Base-by-base conservation (phyloP, 2,329 filamentous ascomycete species). In the Trichoderma cornu-damae region DNA sequence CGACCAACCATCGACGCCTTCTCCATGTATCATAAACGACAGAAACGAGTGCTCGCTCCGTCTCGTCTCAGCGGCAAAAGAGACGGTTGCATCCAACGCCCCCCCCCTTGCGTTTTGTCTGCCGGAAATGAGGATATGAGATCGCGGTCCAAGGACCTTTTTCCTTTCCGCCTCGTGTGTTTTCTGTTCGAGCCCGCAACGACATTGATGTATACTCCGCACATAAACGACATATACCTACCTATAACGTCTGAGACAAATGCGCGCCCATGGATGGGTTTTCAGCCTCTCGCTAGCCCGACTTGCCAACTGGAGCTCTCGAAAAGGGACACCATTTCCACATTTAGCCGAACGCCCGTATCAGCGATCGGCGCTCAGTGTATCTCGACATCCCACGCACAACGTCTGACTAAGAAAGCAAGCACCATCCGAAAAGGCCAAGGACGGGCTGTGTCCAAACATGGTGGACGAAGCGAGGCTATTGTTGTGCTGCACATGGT, bases 361-460 rank as follows among this genome's bases (percentile, higher is more conserved):
- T 55, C 40, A 55, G 32, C 16, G 51, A 55, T 55, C 51, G 42
- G 40, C 51, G 30, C 20, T 24, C 7, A 18, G 48, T n/a, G 38
- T 46, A 26, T 37, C 32, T 30, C 20, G 42, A 37, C 40, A 55
- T 38, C 30, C 28, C 40, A 42, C 49, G 18, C 40, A 16, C 51
- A 47, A 28, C 12, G 42, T 55, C 51, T 55, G 51, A 55, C 51
- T 47, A 55, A 55, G 51, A 55, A n/a, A n/a, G n/a, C n/a, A n/a
- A 37, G 28, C 38, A 55, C 40, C 51, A 4, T 22, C 14, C 32
- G 32, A 9, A 8, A 37, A 49, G 50, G 28, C 35, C 47, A 34
- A 35, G 38, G 3, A 42, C n/a, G 18, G 11, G 16, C 32, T 14
- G 9, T n/a, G n/a, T n/a, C n/a, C 32, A 11, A 34, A 8, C 4